These are phyloP conservation scores for Halophytophthora batemanensis DNA, from an alignment of 352 stramenopile genomes.

Conservation along the genomic window DNA sequence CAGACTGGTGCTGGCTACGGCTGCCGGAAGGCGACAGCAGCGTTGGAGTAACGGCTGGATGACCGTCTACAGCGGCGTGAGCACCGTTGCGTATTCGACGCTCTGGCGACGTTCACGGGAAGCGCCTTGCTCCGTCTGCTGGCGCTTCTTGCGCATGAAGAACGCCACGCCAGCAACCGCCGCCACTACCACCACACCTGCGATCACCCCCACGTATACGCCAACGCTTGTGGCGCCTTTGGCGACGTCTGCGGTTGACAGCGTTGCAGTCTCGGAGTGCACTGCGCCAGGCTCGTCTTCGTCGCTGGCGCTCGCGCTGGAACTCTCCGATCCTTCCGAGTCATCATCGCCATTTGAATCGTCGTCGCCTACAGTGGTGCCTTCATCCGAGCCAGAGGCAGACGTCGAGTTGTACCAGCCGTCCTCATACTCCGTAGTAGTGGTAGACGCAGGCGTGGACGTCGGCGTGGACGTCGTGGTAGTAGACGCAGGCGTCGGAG, in stretches of 20 bases:
- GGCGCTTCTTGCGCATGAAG: slow-evolving; percentile 18
- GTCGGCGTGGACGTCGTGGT: no score
- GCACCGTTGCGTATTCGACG: slow-evolving; percentile 30
- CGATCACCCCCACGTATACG: neutral
- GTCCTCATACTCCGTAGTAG: no score
- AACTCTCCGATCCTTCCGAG: slow-evolving; percentile 7
- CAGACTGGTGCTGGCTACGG: no score
- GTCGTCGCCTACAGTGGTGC: slow-evolving; percentile 8
- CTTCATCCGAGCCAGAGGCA: slow-evolving; percentile 11
- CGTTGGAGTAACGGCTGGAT: no score
- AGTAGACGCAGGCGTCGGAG: slow-evolving; percentile 18
- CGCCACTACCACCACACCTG: slow-evolving; percentile 8
- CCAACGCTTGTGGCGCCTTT: no score
- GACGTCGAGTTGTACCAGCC: no score
- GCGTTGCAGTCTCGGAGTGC: slow-evolving; percentile 12
- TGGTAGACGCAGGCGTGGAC: neutral
- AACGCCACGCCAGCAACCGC: slow-evolving; percentile 7
- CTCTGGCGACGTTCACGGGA: slow-evolving; percentile 18
- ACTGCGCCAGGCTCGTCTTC: neutral
- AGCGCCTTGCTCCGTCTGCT: neutral
- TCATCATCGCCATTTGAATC: slow-evolving; percentile 7
- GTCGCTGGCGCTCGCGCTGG: no score
- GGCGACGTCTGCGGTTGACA: slow-evolving; percentile 7
- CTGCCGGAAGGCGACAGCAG: no score
- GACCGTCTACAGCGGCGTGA: slow-evolving; percentile 22